These are phyloP conservation scores for Neurospora terricola DNA, from an alignment of 495 filamentous ascomycete species.

Conservation along the genomic window DNA sequence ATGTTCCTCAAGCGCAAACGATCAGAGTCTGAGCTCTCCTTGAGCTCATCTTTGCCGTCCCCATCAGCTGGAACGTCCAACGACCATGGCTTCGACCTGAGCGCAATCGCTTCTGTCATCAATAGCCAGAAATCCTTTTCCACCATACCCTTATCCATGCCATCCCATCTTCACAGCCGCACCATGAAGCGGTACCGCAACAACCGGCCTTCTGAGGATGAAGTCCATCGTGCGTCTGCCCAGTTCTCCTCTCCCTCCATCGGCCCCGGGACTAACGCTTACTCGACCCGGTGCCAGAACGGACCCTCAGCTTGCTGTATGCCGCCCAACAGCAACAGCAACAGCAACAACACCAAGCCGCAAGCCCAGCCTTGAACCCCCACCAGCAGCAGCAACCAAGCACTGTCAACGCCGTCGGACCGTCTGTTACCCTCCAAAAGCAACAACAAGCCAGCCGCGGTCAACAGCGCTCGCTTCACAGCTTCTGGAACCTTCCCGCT, in stretches of 20 bases:
- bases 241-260: not conserved
- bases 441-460: constrained; percentile 2
- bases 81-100: constrained; percentile 17
- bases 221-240: constrained; percentile 36
- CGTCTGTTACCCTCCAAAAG: not conserved
- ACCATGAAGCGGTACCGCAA: constrained; percentile 42
- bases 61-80: constrained; percentile 14
- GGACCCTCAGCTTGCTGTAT: constrained; percentile 36
- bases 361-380: not conserved
- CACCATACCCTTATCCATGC: constrained; percentile 7
- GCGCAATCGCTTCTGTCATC: constrained; percentile 12
- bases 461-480: constrained; percentile 35
- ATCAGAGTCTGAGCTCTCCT: constrained; percentile 39
- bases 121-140: constrained; percentile 14
- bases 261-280: not conserved
- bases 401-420: not conserved
- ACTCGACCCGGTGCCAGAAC: constrained; percentile 24
- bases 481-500: constrained; percentile 35
- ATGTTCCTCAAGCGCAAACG: constrained; percentile 43
- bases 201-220: constrained; percentile 37
- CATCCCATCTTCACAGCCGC: constrained; percentile 30
- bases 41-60: constrained; percentile 29
- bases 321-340: constrained; percentile 33
- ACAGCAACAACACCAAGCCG: constrained; percentile 1
- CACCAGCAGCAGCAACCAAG: constrained; percentile 4